Evolutionary conservation across 2,329 filamentous ascomycete species (phyloP).

Genomic region (Bimuria novae-zelandiae): DNA sequence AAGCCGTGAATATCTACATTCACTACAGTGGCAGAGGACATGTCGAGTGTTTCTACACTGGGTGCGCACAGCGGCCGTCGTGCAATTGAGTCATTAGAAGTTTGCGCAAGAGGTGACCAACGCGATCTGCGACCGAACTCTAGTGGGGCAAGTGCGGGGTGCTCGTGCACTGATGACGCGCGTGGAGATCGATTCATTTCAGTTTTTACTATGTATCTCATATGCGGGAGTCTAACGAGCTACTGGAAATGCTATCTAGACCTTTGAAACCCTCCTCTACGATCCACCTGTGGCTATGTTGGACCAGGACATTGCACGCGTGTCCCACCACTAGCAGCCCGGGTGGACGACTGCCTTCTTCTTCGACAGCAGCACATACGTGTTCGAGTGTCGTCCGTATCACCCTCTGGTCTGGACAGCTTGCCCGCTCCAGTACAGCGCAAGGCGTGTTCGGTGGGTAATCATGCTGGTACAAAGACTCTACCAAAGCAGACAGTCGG

Average conservation of each 20-base stretch:
- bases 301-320: slow-evolving; percentile 78
- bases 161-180: too few relatives aligned
- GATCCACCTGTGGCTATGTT: slow-evolving; percentile 69
- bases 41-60: slow-evolving; percentile 9
- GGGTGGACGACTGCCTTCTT: slow-evolving; percentile 86
- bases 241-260: slow-evolving; percentile 57
- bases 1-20: slow-evolving; percentile 42
- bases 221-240: too few relatives aligned
- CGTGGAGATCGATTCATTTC: too few relatives aligned
- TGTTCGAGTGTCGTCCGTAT: slow-evolving; percentile 83
- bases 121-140: neutral
- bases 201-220: too few relatives aligned
- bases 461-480: slow-evolving; percentile 59
- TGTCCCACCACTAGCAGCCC: slow-evolving; percentile 84
- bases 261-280: slow-evolving; percentile 87
- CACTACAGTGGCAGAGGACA: slow-evolving; percentile 35
- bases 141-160: neutral
- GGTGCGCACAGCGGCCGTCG: neutral
- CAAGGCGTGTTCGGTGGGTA: slow-evolving; percentile 85
- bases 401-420: slow-evolving; percentile 90
- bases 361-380: slow-evolving; percentile 81
- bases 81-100: neutral
- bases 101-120: neutral
- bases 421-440: slow-evolving; percentile 90
- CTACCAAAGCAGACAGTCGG: slow-evolving; percentile 74